These are phyloP conservation scores for Choiromyces venosus DNA, from an alignment of 495 filamentous ascomycete genomes.

Conservation along the genomic window DNA sequence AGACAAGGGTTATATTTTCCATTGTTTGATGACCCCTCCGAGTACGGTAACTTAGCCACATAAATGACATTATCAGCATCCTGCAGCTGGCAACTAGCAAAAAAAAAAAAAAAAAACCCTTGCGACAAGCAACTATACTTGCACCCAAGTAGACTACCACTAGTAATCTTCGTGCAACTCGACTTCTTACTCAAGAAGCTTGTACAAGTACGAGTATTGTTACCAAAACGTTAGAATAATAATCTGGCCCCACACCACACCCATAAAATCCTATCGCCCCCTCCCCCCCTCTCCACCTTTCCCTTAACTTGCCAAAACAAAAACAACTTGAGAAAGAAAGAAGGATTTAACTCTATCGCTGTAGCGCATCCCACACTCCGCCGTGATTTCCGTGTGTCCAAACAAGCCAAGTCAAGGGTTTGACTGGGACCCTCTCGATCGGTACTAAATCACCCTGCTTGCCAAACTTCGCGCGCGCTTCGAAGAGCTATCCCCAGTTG, in stretches of 20 bases:
- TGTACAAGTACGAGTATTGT: not conserved
- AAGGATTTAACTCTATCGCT: not conserved
- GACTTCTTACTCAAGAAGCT: not conserved
- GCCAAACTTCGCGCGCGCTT: slow-evolving; percentile 3
- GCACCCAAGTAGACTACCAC: not conserved
- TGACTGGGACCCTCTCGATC: not conserved
- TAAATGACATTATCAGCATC: not conserved
- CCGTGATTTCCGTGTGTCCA: not conserved
- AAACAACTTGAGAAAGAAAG: not conserved
- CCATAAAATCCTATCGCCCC: not conserved
- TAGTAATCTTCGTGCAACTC: not conserved
- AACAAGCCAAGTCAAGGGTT: not conserved
- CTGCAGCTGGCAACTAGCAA: not conserved
- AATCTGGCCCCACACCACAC: not conserved
- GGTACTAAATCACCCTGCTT: not conserved
- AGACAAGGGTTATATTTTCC: too few relatives aligned
- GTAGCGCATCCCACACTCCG: not conserved
- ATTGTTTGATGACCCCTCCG: too few relatives aligned
- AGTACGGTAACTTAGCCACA: too few relatives aligned
- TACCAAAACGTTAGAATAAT: not conserved
- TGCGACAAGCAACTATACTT: not conserved
- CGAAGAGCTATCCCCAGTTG: not conserved
- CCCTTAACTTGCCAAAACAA: not conserved
- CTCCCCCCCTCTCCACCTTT: not conserved
- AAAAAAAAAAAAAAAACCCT: too few relatives aligned